Base-by-base conservation (phyloP, 805 yeast species). In the Ogataea nakhonphanomensis region DNA sequence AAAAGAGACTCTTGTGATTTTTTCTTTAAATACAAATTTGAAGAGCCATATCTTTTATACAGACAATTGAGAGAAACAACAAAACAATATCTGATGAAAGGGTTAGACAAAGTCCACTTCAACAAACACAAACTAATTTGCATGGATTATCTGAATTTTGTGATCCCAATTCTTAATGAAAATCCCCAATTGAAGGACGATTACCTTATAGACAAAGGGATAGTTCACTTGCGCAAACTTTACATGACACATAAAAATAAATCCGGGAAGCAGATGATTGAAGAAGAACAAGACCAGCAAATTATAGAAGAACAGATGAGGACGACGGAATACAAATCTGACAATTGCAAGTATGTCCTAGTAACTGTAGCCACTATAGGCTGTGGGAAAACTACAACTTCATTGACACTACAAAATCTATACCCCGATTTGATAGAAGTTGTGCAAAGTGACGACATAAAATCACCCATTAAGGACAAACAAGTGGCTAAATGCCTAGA, bases 1-100 rank as follows among this genome's bases (percentile, higher is more conserved):
- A 69, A 72, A 12, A 45, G 34, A 21, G 46, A 33, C 0, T 43
- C 45, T 15, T 23, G 30, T 5, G 85, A 81, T 47, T 88, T 74
- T 54, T 86, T 91, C 62, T 93, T 89, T 76, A 93, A 93, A 64
- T 93, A 69, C 67, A 93, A 93, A 62, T 93, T 93, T 60, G 95
- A 89, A 50, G 95, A 93, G 63, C 99, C 99, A 0, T 93, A 93
- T 58, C 65, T 89, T 32, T 73, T 93, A 73, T 93, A 89, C 61
- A 73, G 99, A 43, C 86, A 84, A 52, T 79, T 95, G 76, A 73
- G 99, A 49, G 98, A 93, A 54, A 84, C 79, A 2, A 88, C 97
- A 1, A 81, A 76, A 55, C 67, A 66, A 31, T 74, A 75, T 45
- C 69, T 84, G 8, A 42, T 53, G 0, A 59, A 61, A 1, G 65